These are phyloP conservation scores for Lepidium didymum DNA, from an alignment of 345 rosid genomes.

Conservation along the genomic window DNA sequence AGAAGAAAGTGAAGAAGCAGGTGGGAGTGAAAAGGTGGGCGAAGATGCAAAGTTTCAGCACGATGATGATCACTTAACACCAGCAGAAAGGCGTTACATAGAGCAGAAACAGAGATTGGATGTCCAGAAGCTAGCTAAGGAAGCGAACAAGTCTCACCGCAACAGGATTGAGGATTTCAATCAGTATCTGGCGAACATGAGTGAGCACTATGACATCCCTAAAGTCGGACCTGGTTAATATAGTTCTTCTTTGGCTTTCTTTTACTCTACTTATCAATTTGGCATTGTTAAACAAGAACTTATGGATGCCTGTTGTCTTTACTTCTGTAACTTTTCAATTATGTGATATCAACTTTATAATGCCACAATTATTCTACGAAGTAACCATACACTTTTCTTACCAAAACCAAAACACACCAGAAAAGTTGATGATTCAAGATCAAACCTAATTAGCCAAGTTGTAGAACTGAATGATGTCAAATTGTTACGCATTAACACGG, in stretches of 20 bases:
- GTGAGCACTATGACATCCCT: constrained; percentile 85
- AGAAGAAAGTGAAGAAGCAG: constrained; percentile 34
- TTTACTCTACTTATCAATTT: constrained; percentile 8
- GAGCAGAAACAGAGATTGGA: constrained; percentile 68
- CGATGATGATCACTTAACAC: constrained; percentile 46
- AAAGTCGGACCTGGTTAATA: constrained; percentile 86
- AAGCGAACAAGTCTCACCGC: constrained; percentile 73
- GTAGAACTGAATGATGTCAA: constrained; percentile 62
- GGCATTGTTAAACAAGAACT: constrained; percentile 5
- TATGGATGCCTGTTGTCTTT: constrained; percentile 7
- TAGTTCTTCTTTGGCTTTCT: background rate
- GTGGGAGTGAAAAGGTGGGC: constrained; percentile 27
- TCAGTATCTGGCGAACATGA: constrained; percentile 87
- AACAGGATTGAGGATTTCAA: constrained; percentile 82
- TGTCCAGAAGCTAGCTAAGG: constrained; percentile 56
- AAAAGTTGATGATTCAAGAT: background rate
- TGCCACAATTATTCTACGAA: background rate
- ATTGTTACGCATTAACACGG: constrained; percentile 68
- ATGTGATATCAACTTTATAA: background rate
- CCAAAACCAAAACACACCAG: too few species aligned
- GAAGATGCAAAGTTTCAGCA: constrained; percentile 40
- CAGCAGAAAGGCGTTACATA: constrained; percentile 64
- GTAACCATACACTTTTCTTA: too few species aligned
- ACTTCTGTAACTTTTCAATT: background rate
- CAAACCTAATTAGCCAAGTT: constrained; percentile 87